These are phyloP conservation scores for Chenopodium suecicum DNA, from an alignment of 148 eudicot genomes.

Conservation along the genomic window DNA sequence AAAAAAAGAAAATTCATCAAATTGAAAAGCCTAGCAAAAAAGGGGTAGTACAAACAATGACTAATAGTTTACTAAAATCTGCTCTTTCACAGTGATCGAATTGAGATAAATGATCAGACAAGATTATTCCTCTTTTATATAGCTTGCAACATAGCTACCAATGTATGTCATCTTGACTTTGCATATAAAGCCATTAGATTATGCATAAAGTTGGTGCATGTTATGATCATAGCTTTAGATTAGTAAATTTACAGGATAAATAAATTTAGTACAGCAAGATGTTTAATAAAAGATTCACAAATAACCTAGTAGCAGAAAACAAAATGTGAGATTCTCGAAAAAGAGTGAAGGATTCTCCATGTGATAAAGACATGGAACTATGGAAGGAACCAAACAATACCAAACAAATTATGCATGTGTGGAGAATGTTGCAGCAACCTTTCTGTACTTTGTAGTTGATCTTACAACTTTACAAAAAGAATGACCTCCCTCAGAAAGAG, in stretches of 20 bases:
- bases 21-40: constrained; percentile 2
- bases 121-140: background rate
- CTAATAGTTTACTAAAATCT: background rate
- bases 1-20: background rate
- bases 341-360: background rate
- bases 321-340: too few species aligned
- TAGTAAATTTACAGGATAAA: background rate
- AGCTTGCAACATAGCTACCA: background rate
- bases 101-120: background rate
- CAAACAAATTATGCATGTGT: background rate
- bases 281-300: background rate
- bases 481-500: background rate
- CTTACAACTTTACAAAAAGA: too few species aligned
- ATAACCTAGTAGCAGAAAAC: too few species aligned
- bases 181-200: background rate
- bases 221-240: background rate
- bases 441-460: background rate
- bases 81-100: background rate
- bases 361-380: background rate
- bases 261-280: background rate
- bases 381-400: background rate
- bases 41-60: background rate
- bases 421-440: background rate
- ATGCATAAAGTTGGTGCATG: background rate
- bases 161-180: background rate